These are phyloP conservation scores for Speleostelium caveatum DNA, from an alignment of 78 protist genomes.

Conservation along the genomic window DNA sequence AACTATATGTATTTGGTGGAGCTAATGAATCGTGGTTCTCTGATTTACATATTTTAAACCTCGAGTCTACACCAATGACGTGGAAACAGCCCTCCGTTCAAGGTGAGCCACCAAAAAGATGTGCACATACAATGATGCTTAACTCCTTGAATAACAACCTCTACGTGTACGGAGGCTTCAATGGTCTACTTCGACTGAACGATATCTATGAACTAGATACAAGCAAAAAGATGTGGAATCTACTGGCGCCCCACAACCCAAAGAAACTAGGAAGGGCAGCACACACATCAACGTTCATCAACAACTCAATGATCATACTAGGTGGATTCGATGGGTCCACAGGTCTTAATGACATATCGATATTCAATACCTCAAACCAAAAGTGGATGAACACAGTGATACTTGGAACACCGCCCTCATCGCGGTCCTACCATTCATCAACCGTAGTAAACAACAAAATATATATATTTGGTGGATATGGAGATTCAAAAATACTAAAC, in stretches of 20 bases:
- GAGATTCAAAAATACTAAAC: slow-evolving; percentile 3
- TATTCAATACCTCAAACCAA: background rate
- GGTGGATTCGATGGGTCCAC: slow-evolving; percentile 17
- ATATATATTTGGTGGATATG: slow-evolving; percentile 33
- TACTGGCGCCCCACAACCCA: background rate
- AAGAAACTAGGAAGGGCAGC: slow-evolving; percentile 27
- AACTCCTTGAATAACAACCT: background rate
- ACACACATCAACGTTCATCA: slow-evolving; percentile 1
- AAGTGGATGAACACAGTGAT: background rate
- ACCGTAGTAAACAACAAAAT: slow-evolving; percentile 8
- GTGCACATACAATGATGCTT: background rate
- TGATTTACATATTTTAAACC: slow-evolving; percentile 3
- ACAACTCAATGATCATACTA: background rate
- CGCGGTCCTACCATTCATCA: slow-evolving; percentile 19
- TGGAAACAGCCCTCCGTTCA: background rate
- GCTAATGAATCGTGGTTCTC: slow-evolving; percentile 24
- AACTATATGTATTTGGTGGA: slow-evolving; percentile 29
- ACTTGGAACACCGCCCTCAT: background rate
- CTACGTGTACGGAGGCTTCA: slow-evolving; percentile 4
- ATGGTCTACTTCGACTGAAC: background rate
- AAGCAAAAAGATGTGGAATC: background rate
- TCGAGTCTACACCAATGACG: background rate
- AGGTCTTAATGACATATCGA: slow-evolving; percentile 5
- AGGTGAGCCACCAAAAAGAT: slow-evolving; percentile 17
- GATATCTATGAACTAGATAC: slow-evolving; percentile 15